phyloP scores from a whole-genome alignment of 441 rosid genomes.

The Aquilaria agallochum region DNA sequence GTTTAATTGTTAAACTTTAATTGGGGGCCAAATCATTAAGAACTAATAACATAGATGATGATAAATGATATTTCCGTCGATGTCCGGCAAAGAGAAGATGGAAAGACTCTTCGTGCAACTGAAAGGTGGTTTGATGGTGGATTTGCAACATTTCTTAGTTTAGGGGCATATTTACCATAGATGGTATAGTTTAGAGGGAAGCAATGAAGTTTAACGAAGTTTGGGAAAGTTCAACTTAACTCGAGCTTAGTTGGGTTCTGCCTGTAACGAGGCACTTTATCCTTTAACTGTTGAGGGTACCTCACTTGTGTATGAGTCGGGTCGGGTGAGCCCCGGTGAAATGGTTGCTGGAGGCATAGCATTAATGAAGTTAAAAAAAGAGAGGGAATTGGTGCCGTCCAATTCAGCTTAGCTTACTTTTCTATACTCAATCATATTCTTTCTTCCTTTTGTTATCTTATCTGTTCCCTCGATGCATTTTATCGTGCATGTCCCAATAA shows the following conservation, averaged over 20 bases:
- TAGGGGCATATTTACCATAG: no score
- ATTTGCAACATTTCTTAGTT: no score
- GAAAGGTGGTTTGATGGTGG: background rate
- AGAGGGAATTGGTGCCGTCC: slow-evolving; percentile 31
- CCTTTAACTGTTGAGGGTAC: no score
- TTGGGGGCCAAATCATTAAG: background rate
- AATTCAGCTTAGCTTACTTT: slow-evolving; percentile 18
- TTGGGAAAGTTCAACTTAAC: no score
- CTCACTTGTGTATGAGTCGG: no score
- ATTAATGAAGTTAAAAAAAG: slow-evolving; percentile 1
- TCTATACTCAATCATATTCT: background rate
- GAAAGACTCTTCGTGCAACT: background rate
- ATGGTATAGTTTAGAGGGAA: no score
- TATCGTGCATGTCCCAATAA: background rate
- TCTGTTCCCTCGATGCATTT: background rate
- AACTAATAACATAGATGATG: background rate
- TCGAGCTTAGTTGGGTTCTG: no score
- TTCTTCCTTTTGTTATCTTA: background rate
- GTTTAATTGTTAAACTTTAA: background rate
- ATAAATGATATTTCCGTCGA: background rate
- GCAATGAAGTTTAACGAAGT: no score
- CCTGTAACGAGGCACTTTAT: no score
- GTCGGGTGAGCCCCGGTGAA: no score
- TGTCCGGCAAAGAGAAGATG: background rate
- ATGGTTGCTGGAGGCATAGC: background rate